These are phyloP conservation scores for Claviceps quebecensis DNA, from an alignment of 2,329 filamentous ascomycete species.

Conservation along the genomic window DNA sequence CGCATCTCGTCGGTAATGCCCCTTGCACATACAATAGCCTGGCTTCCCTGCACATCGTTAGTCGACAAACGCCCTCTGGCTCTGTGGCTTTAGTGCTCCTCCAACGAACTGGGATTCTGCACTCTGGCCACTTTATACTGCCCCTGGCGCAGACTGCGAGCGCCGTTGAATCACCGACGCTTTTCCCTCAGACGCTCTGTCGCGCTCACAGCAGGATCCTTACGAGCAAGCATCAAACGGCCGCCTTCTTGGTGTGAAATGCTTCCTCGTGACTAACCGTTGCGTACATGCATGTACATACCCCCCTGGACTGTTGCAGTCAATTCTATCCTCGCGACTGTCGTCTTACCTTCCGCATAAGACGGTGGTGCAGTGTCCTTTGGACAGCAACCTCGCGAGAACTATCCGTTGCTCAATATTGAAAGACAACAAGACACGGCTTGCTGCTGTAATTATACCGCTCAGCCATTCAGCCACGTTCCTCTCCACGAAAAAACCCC, in stretches of 20 bases:
- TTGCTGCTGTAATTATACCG: background rate
- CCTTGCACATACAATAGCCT: background rate
- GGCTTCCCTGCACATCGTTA: background rate
- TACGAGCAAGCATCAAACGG: background rate
- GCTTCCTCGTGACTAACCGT: background rate
- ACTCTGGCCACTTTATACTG: background rate
- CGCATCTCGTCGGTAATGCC: background rate
- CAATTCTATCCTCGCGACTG: background rate
- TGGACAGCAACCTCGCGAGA: background rate
- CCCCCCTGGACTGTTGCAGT: background rate
- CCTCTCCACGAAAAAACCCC: background rate
- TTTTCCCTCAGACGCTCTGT: background rate
- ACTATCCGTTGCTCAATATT: background rate
- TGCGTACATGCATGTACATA: background rate
- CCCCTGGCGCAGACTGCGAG: background rate
- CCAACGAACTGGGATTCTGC: background rate
- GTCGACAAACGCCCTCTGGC: background rate
- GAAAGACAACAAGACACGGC: background rate
- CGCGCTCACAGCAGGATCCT: background rate
- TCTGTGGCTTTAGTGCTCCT: background rate
- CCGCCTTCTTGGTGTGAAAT: background rate
- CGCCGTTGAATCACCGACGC: background rate
- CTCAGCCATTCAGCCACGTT: background rate
- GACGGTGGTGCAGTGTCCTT: background rate
- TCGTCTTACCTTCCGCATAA: background rate